Conservation (phyloP, 345 rosid genomes). For the Arabidopsis thaliana region TAIR10.1 NC_003074.8:10255001-10255500, state of each 20-base stretch:
- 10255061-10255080: conserved; percentile 21
- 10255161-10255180: not conserved
- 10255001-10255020: not conserved
- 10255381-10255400: too few species aligned
- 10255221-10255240: not conserved
- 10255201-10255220: conserved; percentile 17
- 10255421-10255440: too few species aligned
- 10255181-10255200: not conserved
- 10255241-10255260: conserved; percentile 12
- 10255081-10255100: not conserved
- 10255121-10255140: not conserved
- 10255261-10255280: not conserved
- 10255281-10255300: too few species aligned
- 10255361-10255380: too few species aligned
- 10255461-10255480: too few species aligned
- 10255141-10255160: not conserved
- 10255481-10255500: too few species aligned
- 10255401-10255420: too few species aligned
- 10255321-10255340: too few species aligned
- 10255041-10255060: conserved; percentile 11
- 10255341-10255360: too few species aligned
- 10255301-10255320: too few species aligned
- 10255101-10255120: not conserved
- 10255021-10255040: not conserved
- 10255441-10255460: too few species aligned